phyloP scores from a whole-genome alignment of 768 basidiomycete genomes.

The Lanmaoa pseudosensibilis region DNA sequence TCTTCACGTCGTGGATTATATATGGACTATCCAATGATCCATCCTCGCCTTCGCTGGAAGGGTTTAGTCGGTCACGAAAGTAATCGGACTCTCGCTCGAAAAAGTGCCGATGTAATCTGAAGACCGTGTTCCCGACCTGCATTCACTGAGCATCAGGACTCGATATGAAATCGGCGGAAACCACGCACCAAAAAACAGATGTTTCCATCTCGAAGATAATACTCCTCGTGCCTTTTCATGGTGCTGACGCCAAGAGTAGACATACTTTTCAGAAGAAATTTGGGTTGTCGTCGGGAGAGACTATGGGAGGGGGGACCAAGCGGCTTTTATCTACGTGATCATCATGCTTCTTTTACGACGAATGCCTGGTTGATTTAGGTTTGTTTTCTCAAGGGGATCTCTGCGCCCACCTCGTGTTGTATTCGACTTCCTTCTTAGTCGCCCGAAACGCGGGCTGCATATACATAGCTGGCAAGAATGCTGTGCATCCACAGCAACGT shows the following conservation, averaged over 20 bases:
- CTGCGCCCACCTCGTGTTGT: conserved; percentile 8
- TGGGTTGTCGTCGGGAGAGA: not conserved
- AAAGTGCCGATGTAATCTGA: conserved; percentile 37
- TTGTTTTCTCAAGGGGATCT: conserved; percentile 19
- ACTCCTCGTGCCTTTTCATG: conserved; percentile 34
- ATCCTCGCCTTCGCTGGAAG: not conserved
- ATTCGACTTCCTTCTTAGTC: conserved; percentile 2
- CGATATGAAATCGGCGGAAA: not conserved
- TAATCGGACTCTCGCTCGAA: conserved; percentile 37
- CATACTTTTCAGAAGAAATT: not conserved
- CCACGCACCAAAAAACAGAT: conserved; percentile 51
- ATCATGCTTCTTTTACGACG: conserved; percentile 5
- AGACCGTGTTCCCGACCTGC: conserved; percentile 36
- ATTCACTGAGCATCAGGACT: not conserved
- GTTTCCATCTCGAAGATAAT: conserved; percentile 57
- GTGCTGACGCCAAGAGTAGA: conserved; percentile 12
- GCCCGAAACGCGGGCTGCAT: not conserved
- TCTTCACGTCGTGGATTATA: conserved; percentile 28
- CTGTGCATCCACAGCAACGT: conserved; percentile 23
- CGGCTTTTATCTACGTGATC: conserved; percentile 15
- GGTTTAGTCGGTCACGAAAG: conserved; percentile 30
- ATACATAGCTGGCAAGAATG: not conserved
- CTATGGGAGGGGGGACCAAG: not conserved
- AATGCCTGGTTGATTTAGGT: not conserved
- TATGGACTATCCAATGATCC: conserved; percentile 4